Percentiles rank a stretch among this genome's conserved stretches.
Evolutionary conservation across 2,329 filamentous ascomycete genomes (phyloP).

Genomic region (Salinomyces thailandicus): DNA sequence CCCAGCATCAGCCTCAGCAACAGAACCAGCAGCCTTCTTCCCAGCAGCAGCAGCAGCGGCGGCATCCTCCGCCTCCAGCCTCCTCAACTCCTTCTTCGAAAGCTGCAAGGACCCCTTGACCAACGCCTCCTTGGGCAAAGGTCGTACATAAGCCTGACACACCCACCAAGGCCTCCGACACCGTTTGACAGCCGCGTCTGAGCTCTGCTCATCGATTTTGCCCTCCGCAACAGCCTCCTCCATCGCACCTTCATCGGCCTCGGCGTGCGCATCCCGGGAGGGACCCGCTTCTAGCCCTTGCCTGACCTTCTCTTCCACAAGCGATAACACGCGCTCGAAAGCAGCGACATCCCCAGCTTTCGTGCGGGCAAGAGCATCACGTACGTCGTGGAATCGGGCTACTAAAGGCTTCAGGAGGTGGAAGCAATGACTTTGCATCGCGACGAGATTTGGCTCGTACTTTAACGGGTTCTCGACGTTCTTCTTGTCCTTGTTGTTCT

Average conservation of each 20-base stretch:
- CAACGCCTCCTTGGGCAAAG: constrained; percentile 71
- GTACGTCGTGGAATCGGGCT: constrained; percentile 66
- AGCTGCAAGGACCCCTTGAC: constrained; percentile 26
- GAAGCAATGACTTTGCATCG: constrained; percentile 88
- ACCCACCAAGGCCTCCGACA: constrained; percentile 85
- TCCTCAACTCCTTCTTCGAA: constrained; percentile 24
- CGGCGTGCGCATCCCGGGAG: constrained; percentile 42
- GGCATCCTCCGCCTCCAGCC: constrained; percentile 16
- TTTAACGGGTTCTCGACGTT: constrained; percentile 35
- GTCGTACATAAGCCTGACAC: constrained; percentile 75
- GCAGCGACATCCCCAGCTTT: constrained; percentile 60
- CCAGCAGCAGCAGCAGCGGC: not conserved
- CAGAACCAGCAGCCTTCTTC: not conserved
- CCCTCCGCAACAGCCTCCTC: constrained; percentile 15
- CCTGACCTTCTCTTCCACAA: constrained; percentile 67
- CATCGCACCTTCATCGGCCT: constrained; percentile 31
- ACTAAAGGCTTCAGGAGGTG: constrained; percentile 79
- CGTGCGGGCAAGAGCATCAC: constrained; percentile 67
- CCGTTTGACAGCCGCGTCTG: constrained; percentile 53
- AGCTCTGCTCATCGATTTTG: constrained; percentile 20
- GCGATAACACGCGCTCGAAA: constrained; percentile 63
- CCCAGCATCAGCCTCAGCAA: too few relatives aligned
- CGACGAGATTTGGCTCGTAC: constrained; percentile 56
- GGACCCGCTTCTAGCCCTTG: constrained; percentile 54
- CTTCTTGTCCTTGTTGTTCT: constrained; percentile 24